Percentiles rank a stretch among this genome's conserved stretches.
Conservation (phyloP, 257 asterid species). For the Solanum habrochaites region DNA sequence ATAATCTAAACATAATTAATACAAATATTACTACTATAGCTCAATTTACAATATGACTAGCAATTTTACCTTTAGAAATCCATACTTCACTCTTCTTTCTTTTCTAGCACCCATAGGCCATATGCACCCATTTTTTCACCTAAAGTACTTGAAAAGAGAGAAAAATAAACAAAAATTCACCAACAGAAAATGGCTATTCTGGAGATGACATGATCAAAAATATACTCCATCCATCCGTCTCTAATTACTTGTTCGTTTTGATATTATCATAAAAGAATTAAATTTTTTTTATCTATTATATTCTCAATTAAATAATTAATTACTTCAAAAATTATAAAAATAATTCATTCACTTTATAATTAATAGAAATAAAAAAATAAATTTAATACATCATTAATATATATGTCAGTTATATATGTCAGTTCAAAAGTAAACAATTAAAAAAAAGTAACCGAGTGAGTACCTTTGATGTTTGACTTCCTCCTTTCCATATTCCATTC, state of each 20-base stretch:
- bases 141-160: background rate
- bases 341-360: accelerated
- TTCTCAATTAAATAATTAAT: no score
- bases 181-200: background rate
- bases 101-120: background rate
- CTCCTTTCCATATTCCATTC: background rate
- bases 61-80: background rate
- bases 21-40: background rate
- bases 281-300: no score
- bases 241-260: no score
- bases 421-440: accelerated
- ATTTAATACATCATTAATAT: accelerated
- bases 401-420: no score
- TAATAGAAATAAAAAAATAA: no score
- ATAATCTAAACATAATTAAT: no score
- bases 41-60: background rate
- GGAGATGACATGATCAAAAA: background rate
- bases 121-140: background rate
- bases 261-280: no score
- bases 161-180: background rate
- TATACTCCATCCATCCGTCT: background rate
- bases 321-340: no score
- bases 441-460: no score
- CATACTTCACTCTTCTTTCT: background rate
- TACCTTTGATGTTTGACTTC: background rate